Evolutionary conservation across 345 rosid species (phyloP), one percentile per base, ranked within the genome.

Genomic region (Eucalyptus curtisii): DNA sequence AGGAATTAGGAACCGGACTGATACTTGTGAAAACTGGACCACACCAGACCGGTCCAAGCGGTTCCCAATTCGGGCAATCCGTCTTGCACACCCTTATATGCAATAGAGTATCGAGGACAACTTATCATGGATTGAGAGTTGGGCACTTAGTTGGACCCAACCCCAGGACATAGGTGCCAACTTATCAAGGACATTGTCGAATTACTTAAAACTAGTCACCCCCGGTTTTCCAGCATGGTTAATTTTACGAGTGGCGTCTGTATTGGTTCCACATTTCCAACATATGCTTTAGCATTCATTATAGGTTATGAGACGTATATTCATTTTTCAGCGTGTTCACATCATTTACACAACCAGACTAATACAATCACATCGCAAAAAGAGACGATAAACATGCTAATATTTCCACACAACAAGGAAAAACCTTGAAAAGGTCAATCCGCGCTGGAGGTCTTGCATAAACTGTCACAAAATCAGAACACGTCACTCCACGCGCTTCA

Each of bases 41-140:
- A 49, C 0, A 49, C 49, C 1, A 0, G 49, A 48, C 15, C 5
- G 15, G 15, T 48, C 49, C 49, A 48, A 49, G 15, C 15, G 5
- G 49, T 48, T 49, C 15, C 15, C 15, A 49, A 49, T 49, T 49
- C 49, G 6, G 1, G 49, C 49, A 49, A 49, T 49, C 15, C 49
- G 1, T 49, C 13, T 49, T 49, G 2, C 15, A 49, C 49, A 49
- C 15, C 49, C 49, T 49, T 0, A 49, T 15, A 49, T 49, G 19
- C 20, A 49, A 49, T 49, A 49, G 20, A 48, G 52, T 15, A 49
- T 49, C 3, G 3, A 49, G 52, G 20, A 49, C 52, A 49, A 49
- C 52, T 49, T 49, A 49, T 49, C 52, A 0, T 49, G 20, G 20
- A 49, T 49, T 49, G 53, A 49, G 53, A 16, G 53, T 49, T 49